Evolutionary conservation across 2,329 filamentous ascomycete genomes (phyloP).

Genomic region (Botrytis medusae): DNA sequence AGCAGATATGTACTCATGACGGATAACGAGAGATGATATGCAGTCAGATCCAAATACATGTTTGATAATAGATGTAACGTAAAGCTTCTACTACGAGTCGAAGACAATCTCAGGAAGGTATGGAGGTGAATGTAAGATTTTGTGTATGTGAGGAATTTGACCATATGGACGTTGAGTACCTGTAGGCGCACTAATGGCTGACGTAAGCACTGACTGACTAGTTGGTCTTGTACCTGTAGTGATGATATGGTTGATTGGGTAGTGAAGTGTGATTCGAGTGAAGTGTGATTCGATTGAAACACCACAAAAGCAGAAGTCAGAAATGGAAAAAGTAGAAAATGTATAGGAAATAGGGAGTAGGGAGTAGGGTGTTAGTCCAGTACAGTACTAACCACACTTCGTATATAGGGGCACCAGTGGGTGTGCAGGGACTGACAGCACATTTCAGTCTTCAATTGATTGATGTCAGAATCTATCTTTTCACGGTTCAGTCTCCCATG

Average conservation of each 20-base stretch:
- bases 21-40: not conserved
- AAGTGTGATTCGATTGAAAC: not conserved
- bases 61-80: not conserved
- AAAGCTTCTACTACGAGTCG: too few relatives aligned
- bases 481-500: too few relatives aligned
- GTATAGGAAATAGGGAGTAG: not conserved
- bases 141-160: not conserved
- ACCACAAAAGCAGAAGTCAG: not conserved
- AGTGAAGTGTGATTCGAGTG: not conserved
- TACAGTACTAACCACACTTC: too few relatives aligned
- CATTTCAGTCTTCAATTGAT: too few relatives aligned
- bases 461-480: too few relatives aligned
- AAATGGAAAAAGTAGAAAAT: not conserved
- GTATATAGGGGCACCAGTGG: too few relatives aligned
- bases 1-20: slow-evolving; percentile 6
- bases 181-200: not conserved
- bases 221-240: not conserved
- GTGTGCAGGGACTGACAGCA: too few relatives aligned
- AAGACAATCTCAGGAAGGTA: not conserved
- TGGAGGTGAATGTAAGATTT: not conserved
- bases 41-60: not conserved
- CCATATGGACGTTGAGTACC: not conserved
- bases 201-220: not conserved
- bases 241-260: not conserved
- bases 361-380: too few relatives aligned